These are phyloP conservation scores for Phytophthora podocarpi DNA, from an alignment of 352 stramenopile species.

Conservation along the genomic window DNA sequence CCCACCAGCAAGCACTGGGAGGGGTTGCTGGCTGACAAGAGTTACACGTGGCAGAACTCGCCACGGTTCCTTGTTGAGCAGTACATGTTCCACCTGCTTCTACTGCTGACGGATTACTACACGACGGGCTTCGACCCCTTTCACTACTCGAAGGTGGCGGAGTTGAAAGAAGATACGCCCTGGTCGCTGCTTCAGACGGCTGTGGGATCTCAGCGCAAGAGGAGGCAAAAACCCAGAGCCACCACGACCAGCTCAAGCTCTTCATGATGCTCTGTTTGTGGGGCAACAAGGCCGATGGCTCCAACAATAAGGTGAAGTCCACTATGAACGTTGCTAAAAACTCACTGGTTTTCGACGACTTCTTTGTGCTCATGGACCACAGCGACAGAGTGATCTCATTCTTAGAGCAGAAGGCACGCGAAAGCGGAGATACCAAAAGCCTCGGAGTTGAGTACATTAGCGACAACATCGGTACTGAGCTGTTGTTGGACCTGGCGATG, in stretches of 20 bases:
- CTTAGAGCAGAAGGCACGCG: constrained; percentile 29
- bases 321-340: constrained; percentile 54
- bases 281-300: constrained; percentile 75
- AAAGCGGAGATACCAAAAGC: background rate
- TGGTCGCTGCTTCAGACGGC: constrained; percentile 63
- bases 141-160: constrained; percentile 55
- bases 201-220: constrained; percentile 29
- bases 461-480: constrained; percentile 72
- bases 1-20: constrained; percentile 49
- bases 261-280: constrained; percentile 73
- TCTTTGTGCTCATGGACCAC: constrained; percentile 62
- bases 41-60: constrained; percentile 63
- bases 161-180: constrained; percentile 50
- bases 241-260: constrained; percentile 44
- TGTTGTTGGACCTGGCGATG: constrained; percentile 68
- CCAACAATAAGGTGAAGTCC: constrained; percentile 68
- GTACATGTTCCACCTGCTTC: constrained; percentile 73
- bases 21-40: constrained; percentile 35
- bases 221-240: constrained; percentile 17
- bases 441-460: constrained; percentile 63
- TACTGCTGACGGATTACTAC: constrained; percentile 67
- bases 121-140: constrained; percentile 60
- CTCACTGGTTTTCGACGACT: constrained; percentile 58
- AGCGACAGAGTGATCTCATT: constrained; percentile 49
- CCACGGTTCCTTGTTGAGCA: constrained; percentile 73